Percentiles rank a stretch among this genome's conserved stretches.
Conservation (phyloP, 2,329 filamentous ascomycete species). For the Penicillium sp. region DNA sequence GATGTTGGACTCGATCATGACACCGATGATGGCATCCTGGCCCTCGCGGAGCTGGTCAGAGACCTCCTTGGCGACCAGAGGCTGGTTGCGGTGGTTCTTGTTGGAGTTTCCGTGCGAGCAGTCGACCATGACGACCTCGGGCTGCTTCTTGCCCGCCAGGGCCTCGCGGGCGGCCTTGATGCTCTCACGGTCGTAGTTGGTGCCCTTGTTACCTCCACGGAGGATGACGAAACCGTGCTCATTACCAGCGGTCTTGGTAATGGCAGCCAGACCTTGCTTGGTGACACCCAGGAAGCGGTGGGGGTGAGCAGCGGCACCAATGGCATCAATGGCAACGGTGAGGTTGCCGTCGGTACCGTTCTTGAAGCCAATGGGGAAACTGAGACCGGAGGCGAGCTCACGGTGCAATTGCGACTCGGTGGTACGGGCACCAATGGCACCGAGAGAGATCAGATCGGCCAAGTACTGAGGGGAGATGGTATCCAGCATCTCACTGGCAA, state of each 20-base stretch:
- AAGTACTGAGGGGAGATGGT: conserved; percentile 98
- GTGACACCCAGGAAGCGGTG: conserved; percentile 99
- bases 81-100: conserved; percentile 96
- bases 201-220: conserved; percentile 79
- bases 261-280: conserved; percentile 90
- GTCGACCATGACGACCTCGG: conserved; percentile 90
- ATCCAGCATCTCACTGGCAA: conserved; percentile 96
- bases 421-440: conserved; percentile 88
- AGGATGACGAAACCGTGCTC: conserved; percentile 97
- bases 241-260: conserved; percentile 86
- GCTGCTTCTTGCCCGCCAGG: conserved; percentile 71
- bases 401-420: conserved; percentile 95
- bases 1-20: conserved; percentile 99
- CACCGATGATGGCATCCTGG: conserved; percentile 79
- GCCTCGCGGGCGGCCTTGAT: conserved; percentile 71
- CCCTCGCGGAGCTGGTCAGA: conserved; percentile 79
- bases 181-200: conserved; percentile 83
- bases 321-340: conserved; percentile 86
- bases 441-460: conserved; percentile 87
- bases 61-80: conserved; percentile 74
- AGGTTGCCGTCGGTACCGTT: conserved; percentile 94
- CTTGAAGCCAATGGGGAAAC: conserved; percentile 98
- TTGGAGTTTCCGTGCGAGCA: conserved; percentile 97
- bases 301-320: conserved; percentile 57
- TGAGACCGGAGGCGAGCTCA: conserved; percentile 86